Evolutionary conservation across 2,329 filamentous ascomycete species (phyloP), one percentile per base, ranked within the genome.

Genomic region (Fusarium camptoceras): DNA sequence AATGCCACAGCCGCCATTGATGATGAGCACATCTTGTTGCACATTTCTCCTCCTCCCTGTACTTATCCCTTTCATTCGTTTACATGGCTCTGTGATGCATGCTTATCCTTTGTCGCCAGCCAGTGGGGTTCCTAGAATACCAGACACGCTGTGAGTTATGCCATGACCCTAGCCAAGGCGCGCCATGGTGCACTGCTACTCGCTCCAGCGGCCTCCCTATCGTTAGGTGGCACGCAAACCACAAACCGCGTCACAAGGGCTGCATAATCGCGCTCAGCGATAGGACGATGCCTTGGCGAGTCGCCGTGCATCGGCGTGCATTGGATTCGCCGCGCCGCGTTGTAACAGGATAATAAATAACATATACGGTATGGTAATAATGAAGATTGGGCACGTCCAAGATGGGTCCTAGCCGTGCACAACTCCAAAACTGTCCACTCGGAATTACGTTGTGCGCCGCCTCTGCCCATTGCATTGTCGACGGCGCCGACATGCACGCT

Each of bases 231-330:
- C 76, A 77, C 76, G 74, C 74, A 76, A 73, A 73, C 72, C 68
- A 41, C 60, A 72, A 69, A 53, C 60, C 56, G 73, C 73, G 72
- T 79, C 77, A 79, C 77, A 78, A 76, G 74, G 70, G 73, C 72
- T 79, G 78, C 78, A 80, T 74, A 79, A 77, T 73, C 65, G 69
- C 74, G 76, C 68, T 39, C 68, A 71, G 64, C 77, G 76, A 79
- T 77, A 73, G 77, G 78, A 55, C 57, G 54, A 65, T 59, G 44
- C 61, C 68, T 65, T 70, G 60, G 57, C 57, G 53, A 64, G 66
- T 64, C 65, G 57, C 63, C 53, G 58, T 71, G 59, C 70, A 73
- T 71, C 55, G 55, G 44, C 61, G 41, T 70, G 66, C 59, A 59
- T 67, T 66, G 48, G 55, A 60, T 48, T 70, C 62, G 55, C 71